A percentile compares a stretch with the other conserved stretches of the same genome.
phyloP scores from a whole-genome alignment of 345 rosid genomes.

The Arabis hirsuta region DNA sequence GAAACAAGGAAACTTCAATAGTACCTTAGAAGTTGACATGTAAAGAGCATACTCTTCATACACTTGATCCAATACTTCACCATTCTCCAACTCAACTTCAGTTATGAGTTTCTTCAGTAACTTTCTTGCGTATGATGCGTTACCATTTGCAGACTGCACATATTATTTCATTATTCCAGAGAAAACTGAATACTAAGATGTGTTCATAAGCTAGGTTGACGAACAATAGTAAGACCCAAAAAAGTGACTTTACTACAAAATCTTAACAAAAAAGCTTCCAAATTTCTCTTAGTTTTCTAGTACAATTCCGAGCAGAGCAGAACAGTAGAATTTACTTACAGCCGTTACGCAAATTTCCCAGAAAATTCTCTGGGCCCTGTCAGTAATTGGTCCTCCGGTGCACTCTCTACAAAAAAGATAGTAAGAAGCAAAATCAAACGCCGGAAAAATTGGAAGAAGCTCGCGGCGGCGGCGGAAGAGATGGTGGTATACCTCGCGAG shows the following conservation, averaged over 20 bases:
- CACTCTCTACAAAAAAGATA: constrained; percentile 47
- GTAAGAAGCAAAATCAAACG: constrained; percentile 8
- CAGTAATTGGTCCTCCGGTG: constrained; percentile 66
- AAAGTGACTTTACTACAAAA: not conserved
- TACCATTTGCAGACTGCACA: constrained; percentile 56
- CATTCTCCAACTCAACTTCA: constrained; percentile 65
- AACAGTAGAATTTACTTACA: constrained; percentile 48
- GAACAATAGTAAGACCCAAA: too few relatives aligned
- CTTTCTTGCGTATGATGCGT: constrained; percentile 56
- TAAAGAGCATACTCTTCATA: constrained; percentile 64
- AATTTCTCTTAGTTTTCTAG: not conserved
- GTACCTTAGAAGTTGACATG: constrained; percentile 68
- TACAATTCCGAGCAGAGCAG: constrained; percentile 13
- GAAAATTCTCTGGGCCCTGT: constrained; percentile 62
- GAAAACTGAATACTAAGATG: too few relatives aligned
- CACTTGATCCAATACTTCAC: constrained; percentile 62
- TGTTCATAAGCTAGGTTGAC: too few relatives aligned
- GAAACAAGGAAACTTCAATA: not conserved
- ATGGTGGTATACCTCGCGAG: constrained; percentile 55
- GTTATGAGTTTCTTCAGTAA: constrained; percentile 71
- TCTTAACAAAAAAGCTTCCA: constrained; percentile 4
- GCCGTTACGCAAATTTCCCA: constrained; percentile 67
- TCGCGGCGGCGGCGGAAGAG: constrained; percentile 3
- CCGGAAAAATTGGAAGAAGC: not conserved
- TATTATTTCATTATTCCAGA: too few relatives aligned